Conservation (phyloP, 768 basidiomycete genomes). For the Naganishia randhawae region DNA sequence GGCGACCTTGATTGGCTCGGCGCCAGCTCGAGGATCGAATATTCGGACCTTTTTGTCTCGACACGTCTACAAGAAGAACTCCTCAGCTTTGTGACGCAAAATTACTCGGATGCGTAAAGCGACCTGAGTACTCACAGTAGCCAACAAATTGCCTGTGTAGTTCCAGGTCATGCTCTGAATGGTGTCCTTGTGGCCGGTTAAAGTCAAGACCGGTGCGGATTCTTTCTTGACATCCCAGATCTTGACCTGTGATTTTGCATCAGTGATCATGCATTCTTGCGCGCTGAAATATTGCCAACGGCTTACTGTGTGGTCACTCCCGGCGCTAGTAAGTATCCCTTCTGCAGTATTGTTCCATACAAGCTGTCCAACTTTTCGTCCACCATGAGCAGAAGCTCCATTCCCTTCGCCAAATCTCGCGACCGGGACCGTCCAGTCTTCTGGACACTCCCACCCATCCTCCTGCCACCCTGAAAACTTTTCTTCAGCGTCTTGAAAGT, state of each 20-base stretch:
- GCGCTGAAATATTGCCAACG: background rate
- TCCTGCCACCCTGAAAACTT: constrained; percentile 77
- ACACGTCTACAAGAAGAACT: constrained; percentile 58
- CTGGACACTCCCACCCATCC: constrained; percentile 69
- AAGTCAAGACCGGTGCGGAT: constrained; percentile 61
- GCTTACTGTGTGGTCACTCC: constrained; percentile 69
- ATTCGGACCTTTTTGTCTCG: constrained; percentile 86
- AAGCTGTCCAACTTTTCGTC: constrained; percentile 85
- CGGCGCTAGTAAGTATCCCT: constrained; percentile 72
- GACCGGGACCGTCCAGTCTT: constrained; percentile 22
- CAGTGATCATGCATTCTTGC: background rate
- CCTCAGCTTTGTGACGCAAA: background rate
- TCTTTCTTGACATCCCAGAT: constrained; percentile 80
- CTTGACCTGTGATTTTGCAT: constrained; percentile 54
- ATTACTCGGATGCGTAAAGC: background rate
- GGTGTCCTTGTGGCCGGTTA: constrained; percentile 77
- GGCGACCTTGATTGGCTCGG: constrained; percentile 71
- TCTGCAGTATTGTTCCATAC: constrained; percentile 87
- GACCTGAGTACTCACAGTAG: constrained; percentile 57
- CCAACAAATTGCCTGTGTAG: constrained; percentile 71
- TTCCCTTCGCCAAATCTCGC: constrained; percentile 26
- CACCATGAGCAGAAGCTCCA: constrained; percentile 44
- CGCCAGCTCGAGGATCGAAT: constrained; percentile 81
- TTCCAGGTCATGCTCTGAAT: constrained; percentile 84
- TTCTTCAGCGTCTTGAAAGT: constrained; percentile 59